Conservation (phyloP, 1,139 yeast genomes). For the Candida neerlandica region DNA sequence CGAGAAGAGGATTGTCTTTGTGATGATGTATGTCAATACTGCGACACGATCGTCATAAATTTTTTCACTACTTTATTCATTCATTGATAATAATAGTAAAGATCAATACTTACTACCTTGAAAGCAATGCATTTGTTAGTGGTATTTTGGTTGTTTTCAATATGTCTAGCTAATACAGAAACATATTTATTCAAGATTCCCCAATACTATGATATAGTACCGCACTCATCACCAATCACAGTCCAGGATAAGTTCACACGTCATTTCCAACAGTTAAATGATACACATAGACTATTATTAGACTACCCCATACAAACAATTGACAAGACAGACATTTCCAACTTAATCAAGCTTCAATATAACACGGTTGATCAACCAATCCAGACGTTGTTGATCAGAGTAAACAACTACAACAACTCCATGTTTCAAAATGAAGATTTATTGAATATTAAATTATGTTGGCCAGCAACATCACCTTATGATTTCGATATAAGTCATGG, state of each 20-base stretch:
- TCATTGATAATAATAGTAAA: background rate
- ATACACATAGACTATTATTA: slow-evolving; percentile 27
- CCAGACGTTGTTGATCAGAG: slow-evolving; percentile 28
- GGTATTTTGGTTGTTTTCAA: slow-evolving; percentile 3
- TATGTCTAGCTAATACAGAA: slow-evolving; percentile 41
- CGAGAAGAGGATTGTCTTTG: too few relatives aligned
- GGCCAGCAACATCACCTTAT: slow-evolving; percentile 48
- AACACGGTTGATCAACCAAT: slow-evolving; percentile 19
- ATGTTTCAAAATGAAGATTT: slow-evolving; percentile 34
- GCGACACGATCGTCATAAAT: background rate
- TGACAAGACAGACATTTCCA: slow-evolving; percentile 6
- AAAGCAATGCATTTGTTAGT: slow-evolving; percentile 6
- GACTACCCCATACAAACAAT: slow-evolving; percentile 35
- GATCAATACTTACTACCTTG: too few relatives aligned
- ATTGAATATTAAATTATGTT: slow-evolving; percentile 41
- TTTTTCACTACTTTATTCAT: background rate
- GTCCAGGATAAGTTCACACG: slow-evolving; percentile 4
- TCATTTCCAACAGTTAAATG: slow-evolving; percentile 21
- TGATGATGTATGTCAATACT: too few relatives aligned
- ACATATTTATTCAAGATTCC: slow-evolving; percentile 36
- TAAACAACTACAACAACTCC: slow-evolving; percentile 37
- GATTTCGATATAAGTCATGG: slow-evolving; percentile 28
- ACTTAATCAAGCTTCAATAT: slow-evolving; percentile 15
- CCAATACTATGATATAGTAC: slow-evolving; percentile 37
- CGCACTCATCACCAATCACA: slow-evolving; percentile 18